A percentile compares a stretch with the other conserved stretches of the same genome.
phyloP scores from a whole-genome alignment of 805 yeast species.

The Saturnispora quitensis region DNA sequence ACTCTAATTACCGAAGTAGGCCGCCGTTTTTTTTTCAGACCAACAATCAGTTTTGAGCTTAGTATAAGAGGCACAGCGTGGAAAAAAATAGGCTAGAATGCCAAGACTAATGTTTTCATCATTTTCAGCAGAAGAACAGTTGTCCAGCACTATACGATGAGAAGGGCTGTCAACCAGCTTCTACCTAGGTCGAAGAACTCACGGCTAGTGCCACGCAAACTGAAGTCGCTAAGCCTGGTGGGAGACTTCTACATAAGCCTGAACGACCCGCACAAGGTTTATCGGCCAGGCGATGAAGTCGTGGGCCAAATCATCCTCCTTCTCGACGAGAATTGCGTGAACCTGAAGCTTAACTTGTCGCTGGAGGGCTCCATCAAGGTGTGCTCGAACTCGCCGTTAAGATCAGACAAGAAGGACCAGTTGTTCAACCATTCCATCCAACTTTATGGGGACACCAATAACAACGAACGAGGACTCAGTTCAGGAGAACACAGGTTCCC shows the following conservation, averaged over 20 bases:
- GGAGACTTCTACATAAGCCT: conserved; percentile 62
- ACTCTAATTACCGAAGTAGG: background rate
- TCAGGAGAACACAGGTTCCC: conserved; percentile 87
- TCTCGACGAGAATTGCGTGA: conserved; percentile 45
- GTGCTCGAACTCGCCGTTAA: conserved; percentile 41
- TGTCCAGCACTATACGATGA: conserved; percentile 25
- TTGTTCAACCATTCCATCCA: conserved; percentile 52
- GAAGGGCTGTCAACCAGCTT: conserved; percentile 43
- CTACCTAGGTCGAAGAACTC: conserved; percentile 23
- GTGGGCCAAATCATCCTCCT: conserved; percentile 54
- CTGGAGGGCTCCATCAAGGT: conserved; percentile 50
- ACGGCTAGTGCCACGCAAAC: conserved; percentile 15
- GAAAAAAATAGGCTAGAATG: background rate
- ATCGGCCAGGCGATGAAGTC: conserved; percentile 74
- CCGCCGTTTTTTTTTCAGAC: background rate
- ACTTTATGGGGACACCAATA: conserved; percentile 41
- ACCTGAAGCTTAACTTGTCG: conserved; percentile 44
- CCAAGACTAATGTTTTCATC: conserved; percentile 4
- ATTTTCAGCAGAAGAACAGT: background rate
- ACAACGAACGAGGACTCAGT: conserved; percentile 31
- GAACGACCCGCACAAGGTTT: conserved; percentile 66
- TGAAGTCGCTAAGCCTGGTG: conserved; percentile 22
- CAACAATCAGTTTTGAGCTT: background rate
- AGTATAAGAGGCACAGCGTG: background rate
- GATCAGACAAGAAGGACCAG: conserved; percentile 39